A percentile compares a stretch with the other conserved stretches of the same genome.
These are phyloP conservation scores for Chimonanthus praecox DNA, from an alignment of 164 flowering plant genomes.

Conservation along the genomic window DNA sequence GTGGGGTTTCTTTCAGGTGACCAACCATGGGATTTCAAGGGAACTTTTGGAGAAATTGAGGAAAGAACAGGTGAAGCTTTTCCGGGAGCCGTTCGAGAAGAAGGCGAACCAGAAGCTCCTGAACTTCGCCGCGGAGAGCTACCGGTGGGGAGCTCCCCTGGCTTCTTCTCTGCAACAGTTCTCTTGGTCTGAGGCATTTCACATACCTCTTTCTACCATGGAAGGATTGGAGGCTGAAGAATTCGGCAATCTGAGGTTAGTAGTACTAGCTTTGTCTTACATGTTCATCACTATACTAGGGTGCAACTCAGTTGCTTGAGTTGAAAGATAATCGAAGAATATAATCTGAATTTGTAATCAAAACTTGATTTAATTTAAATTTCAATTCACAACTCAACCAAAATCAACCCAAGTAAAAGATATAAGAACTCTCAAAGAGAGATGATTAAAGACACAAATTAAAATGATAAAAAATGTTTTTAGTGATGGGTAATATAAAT, in stretches of 20 bases:
- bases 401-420: too few relatives aligned
- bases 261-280: background rate
- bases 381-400: too few relatives aligned
- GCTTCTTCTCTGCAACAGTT: slow-evolving; percentile 58
- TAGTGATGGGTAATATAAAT: too few relatives aligned
- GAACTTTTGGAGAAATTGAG: slow-evolving; percentile 53
- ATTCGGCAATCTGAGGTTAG: slow-evolving; percentile 44
- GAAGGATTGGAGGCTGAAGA: slow-evolving; percentile 22
- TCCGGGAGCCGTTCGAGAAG: slow-evolving; percentile 50
- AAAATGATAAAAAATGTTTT: too few relatives aligned
- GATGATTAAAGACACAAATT: too few relatives aligned
- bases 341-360: too few relatives aligned
- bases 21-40: slow-evolving; percentile 61
- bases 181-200: slow-evolving; percentile 92
- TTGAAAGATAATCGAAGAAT: too few relatives aligned
- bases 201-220: slow-evolving; percentile 43
- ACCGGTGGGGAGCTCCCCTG: slow-evolving; percentile 79
- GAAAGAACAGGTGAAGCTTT: slow-evolving; percentile 50
- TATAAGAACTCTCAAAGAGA: too few relatives aligned
- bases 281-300: too few relatives aligned
- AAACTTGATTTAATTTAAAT: too few relatives aligned
- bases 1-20: slow-evolving; percentile 88
- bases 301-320: too few relatives aligned
- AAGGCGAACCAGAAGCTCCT: slow-evolving; percentile 32
- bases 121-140: slow-evolving; percentile 48